Evolutionary conservation across 306 rosid genomes (phyloP).

Genomic region (Dalbergia cochinchinensis): DNA sequence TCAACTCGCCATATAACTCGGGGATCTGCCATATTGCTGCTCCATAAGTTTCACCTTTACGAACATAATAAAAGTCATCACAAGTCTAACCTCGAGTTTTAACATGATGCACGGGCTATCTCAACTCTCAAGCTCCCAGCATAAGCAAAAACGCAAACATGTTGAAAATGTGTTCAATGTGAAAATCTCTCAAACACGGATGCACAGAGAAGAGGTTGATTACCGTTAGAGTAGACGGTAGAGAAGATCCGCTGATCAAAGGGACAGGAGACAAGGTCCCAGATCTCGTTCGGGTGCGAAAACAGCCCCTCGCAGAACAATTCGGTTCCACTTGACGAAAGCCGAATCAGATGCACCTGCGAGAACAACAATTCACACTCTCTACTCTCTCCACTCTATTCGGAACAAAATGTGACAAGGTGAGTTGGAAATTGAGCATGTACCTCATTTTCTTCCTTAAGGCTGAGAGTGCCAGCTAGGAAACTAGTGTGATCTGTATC

Average conservation of each 20-base stretch:
- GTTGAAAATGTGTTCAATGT: neutral
- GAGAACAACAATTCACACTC: slow-evolving; percentile 21
- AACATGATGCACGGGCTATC: slow-evolving; percentile 12
- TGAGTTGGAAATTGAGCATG: neutral
- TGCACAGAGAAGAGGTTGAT: slow-evolving; percentile 8
- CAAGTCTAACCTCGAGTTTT: slow-evolving; percentile 5
- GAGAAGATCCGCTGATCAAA: slow-evolving; percentile 97
- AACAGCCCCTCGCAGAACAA: slow-evolving; percentile 96
- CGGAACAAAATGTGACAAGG: slow-evolving; percentile 34
- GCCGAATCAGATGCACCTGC: slow-evolving; percentile 93
- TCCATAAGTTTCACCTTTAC: slow-evolving; percentile 84
- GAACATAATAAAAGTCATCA: slow-evolving; percentile 42
- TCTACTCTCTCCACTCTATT: slow-evolving; percentile 12
- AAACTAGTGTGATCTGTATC: slow-evolving; percentile 97
- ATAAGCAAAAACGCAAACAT: neutral
- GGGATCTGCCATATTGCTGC: slow-evolving; percentile 99
- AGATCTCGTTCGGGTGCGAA: slow-evolving; percentile 95
- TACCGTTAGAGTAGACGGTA: slow-evolving; percentile 91
- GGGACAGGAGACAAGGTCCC: slow-evolving; percentile 97
- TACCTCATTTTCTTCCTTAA: slow-evolving; percentile 98
- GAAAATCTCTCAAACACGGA: neutral
- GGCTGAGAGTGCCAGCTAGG: slow-evolving; percentile 92
- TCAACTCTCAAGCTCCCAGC: slow-evolving; percentile 1
- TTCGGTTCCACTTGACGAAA: slow-evolving; percentile 89
- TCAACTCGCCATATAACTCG: slow-evolving; percentile 91